Evolutionary conservation across 2,329 filamentous ascomycete genomes (phyloP), one percentile per base, ranked within the genome.

Genomic region (Periconia sp.): DNA sequence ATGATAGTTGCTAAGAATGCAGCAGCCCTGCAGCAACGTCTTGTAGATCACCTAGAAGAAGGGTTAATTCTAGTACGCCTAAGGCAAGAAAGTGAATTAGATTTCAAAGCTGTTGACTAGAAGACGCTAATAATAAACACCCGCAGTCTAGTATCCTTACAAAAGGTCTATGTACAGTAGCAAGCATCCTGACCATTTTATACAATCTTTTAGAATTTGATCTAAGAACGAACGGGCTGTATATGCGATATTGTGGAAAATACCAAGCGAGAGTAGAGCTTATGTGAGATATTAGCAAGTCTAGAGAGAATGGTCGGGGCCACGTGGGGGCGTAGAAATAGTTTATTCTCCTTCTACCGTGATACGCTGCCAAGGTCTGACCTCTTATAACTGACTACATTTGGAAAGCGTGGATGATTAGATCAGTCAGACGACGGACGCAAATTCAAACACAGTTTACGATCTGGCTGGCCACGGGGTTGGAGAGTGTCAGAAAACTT

Each of bases 401-500:
- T 27, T 50, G 31, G 41, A 18, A 18, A 27, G 48, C 40, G 17
- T 45, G 33, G 8, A 35, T 30, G 40, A 50, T 31, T 45, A 2
- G 27, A 44, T 50, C 13, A 50, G 48, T 40, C 27, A 50, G 41
- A 50, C 41, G 40, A 45, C 33, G 40, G 40, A 49, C 27, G 45
- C 47, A 42, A 42, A 31, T 27, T 45, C 48, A 43, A 43, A 50
- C 23, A 41, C 41, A 27, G 17, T 27, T 50, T 23, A 41, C 48
- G 17, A 40, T 50, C 44, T 50, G 18, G 35, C 48, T 44, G 48
- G 48, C 7, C 11, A 45, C 19, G 48, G 44, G 41, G 48, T 50
- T 45, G 45, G 48, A 50, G 41, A 50, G 45, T 37, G 48, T 40
- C 11, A 10, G 48, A 31, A 50, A n/a, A 37, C 41, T 50, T 19